Base-by-base conservation (phyloP, 108 stramenopile genomes). In the Skeletonema tropicum region DNA sequence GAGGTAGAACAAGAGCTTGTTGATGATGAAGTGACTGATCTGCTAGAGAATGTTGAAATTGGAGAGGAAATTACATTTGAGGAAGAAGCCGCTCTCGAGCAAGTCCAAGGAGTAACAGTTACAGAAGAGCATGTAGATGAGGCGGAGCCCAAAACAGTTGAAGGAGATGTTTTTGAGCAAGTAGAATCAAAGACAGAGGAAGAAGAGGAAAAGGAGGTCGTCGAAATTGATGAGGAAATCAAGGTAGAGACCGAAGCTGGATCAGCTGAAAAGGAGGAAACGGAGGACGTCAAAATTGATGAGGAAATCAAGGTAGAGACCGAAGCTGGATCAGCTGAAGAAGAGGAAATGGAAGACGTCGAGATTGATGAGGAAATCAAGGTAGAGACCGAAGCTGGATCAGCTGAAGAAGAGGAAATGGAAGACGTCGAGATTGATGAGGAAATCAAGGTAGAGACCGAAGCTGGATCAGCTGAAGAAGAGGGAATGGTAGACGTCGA, bases 41-140 rank as follows among this genome's bases (percentile, higher is more conserved):
- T 55, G 9, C 23, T 55, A 9, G 52, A 21, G 52, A 55, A 55
- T 55, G 52, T 25, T 55, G 52, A 55, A 55, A 55, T 55, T 23
- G 52, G 52, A n/a, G 42, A 45, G 42, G 42, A 45, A 15, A 41
- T 41, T 12, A 2, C 39, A 12, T 14, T 41, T 41, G 39, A 41
- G 39, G 13, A 41, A 41, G 13, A 41, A 41, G 39, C 11, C 0
- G 39, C 12, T 41, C 1, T 41, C 10, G 39, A 41, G 39, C 39
- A 13, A 12, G 39, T 41, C 35, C 35, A 35, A 41, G 13, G 12
- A 12, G 13, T 1, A 41, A 41, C 39, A 41, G 39, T 41, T 13
- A 41, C 39, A 3, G 13, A 41, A 41, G 39, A 41, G 39, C 39
- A 41, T 41, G 10, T 41, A 41, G 39, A 41, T 10, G 39, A 45